These are phyloP conservation scores for Podila epicladia DNA, from an alignment of 192 early-diverging fungal genomes.

Conservation along the genomic window DNA sequence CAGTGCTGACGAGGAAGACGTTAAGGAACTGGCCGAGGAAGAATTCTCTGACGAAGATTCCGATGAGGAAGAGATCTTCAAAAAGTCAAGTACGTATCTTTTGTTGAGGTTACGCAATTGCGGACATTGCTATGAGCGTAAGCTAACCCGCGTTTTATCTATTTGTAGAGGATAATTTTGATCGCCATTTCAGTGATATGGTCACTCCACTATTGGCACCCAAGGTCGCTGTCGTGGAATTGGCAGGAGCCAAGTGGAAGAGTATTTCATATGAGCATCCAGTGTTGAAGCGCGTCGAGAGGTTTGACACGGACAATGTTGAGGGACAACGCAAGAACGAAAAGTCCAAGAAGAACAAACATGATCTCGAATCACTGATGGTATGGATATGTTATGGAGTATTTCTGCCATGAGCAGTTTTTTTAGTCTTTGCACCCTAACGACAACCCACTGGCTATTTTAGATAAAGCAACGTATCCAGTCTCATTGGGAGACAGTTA, in stretches of 20 bases:
- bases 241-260: conserved; percentile 46
- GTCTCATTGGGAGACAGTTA: conserved; percentile 29
- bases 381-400: not conserved
- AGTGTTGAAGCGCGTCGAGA: conserved; percentile 40
- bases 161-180: conserved; percentile 45
- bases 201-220: conserved; percentile 37
- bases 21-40: conserved; percentile 53
- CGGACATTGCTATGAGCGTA: too few relatives aligned
- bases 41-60: conserved; percentile 29
- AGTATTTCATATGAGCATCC: conserved; percentile 44
- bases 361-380: conserved; percentile 32
- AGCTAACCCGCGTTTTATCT: not conserved
- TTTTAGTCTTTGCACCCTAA: not conserved
- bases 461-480: conserved; percentile 52
- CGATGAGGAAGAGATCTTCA: conserved; percentile 37
- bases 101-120: not conserved
- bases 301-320: conserved; percentile 45
- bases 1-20: conserved; percentile 47
- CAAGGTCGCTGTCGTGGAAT: conserved; percentile 40
- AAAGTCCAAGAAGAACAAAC: conserved; percentile 28
- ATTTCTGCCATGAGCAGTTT: too few relatives aligned
- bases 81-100: conserved; percentile 42
- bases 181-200: conserved; percentile 43
- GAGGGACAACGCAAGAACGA: conserved; percentile 26
- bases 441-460: not conserved